Evolutionary conservation across 192 early-diverging fungal species (phyloP), one percentile per base, ranked within the genome.

Genomic region (Lobulomyces angularis): DNA sequence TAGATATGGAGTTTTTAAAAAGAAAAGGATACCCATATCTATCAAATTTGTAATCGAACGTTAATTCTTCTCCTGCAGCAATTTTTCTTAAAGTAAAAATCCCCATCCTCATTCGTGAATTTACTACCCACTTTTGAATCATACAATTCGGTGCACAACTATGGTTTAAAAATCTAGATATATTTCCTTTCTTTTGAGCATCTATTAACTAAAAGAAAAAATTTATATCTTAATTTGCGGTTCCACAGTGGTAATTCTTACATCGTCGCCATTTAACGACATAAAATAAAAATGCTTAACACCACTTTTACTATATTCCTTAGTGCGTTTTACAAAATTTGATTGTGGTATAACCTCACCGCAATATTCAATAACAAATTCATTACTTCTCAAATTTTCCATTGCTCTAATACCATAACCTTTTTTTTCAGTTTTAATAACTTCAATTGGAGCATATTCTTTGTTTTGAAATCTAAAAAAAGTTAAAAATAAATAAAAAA

Each of bases 21-120:
- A 30, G 29, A 8, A 28, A 28, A 16, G 32, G 42, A 35, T 69
- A 84, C 79, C 86, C 86, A 63, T 75, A 89, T 43, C 90, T 71
- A 48, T 96, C 87, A 67, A 97, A 95, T 55, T 94, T 87, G 67
- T 99, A 99, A 58, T 99, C 95, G 65, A 97, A 99, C 1, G 91
- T 94, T 24, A 99, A 52, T 53, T 99, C 95, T 26, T 83, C 76
- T 17, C 84, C 88, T 20, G 65, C 68, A 19, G 66, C 67, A 9
- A 99, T 70, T 22, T 79, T 65, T 34, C 70, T 69, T 37, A 74
- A 69, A 40, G 88, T 77, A 47, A 99, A 99, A n/a, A 99, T 92
- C 32, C 95, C 95, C 51, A 99, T 88, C 20, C 95, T 74, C 32
- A 86, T 68, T 20, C 77, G 78, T 6, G 77, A 70, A 6, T 81